Percentiles rank a stretch among this genome's conserved stretches.
Evolutionary conservation across 1,284 basidiomycete species (phyloP).

Genomic region (Pascua sp.): DNA sequence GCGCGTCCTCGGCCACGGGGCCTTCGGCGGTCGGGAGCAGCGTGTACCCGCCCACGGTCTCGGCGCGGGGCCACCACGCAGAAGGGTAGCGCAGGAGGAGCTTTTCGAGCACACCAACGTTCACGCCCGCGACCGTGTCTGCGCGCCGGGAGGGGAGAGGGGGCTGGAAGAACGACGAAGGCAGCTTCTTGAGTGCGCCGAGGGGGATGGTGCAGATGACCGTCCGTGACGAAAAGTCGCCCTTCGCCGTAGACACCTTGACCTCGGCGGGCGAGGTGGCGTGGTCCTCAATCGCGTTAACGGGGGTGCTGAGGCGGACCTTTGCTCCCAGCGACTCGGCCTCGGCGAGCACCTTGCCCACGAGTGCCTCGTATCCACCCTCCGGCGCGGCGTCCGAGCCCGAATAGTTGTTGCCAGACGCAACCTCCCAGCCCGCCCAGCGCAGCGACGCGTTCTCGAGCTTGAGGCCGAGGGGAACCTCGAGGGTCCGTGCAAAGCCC

Average conservation of each 20-base stretch:
- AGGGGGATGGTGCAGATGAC: constrained; percentile 52
- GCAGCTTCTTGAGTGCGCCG: constrained; percentile 45
- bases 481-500: constrained; percentile 50
- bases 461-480: constrained; percentile 52
- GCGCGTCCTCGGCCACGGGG: constrained; percentile 11
- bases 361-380: constrained; percentile 53
- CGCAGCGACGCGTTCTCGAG: constrained; percentile 48
- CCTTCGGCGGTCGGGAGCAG: constrained; percentile 40
- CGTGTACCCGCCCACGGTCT: constrained; percentile 46
- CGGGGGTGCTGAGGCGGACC: constrained; percentile 36
- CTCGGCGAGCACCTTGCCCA: constrained; percentile 44
- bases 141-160: constrained; percentile 33
- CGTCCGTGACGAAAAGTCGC: constrained; percentile 38
- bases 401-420: constrained; percentile 38
- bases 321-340: constrained; percentile 43
- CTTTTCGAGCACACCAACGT: constrained; percentile 53
- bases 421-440: constrained; percentile 50
- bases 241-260: constrained; percentile 30
- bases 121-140: constrained; percentile 40
- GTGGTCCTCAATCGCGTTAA: constrained; percentile 23
- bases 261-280: constrained; percentile 13
- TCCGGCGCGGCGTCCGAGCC: constrained; percentile 55
- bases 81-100: constrained; percentile 50
- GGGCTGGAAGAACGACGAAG: constrained; percentile 39
- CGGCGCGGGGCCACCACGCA: constrained; percentile 52